Evolutionary conservation across 805 yeast species (phyloP).

Genomic region (Ogataea parapolymorpha): DNA sequence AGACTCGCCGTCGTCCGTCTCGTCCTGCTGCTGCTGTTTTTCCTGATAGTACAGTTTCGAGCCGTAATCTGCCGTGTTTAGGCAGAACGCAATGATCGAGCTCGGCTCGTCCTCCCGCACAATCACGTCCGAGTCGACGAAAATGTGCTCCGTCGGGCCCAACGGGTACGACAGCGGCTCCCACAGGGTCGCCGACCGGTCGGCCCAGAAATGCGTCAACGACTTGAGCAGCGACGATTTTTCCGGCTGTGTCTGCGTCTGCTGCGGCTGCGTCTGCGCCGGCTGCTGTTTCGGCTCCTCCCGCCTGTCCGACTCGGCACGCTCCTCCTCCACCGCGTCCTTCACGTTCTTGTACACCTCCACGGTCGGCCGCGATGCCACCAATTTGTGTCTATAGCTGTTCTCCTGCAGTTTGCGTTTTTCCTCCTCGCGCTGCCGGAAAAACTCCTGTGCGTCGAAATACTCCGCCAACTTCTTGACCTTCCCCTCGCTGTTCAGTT

Average conservation of each 20-base stretch:
- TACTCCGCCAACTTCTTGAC: constrained; percentile 66
- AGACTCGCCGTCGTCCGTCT: constrained; percentile 11
- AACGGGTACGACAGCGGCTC: constrained; percentile 86
- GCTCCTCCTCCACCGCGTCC: constrained; percentile 67
- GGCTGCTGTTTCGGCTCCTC: constrained; percentile 21
- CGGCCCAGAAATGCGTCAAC: constrained; percentile 93
- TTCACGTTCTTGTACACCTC: constrained; percentile 85
- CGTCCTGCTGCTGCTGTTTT: constrained; percentile 21
- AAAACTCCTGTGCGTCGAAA: constrained; percentile 81
- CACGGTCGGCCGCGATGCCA: constrained; percentile 79
- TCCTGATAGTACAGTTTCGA: constrained; percentile 37
- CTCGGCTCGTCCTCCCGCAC: constrained; percentile 97
- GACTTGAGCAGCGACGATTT: constrained; percentile 76
- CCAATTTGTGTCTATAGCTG: constrained; percentile 69
- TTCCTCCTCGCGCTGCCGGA: constrained; percentile 79
- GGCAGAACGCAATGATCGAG: constrained; percentile 88
- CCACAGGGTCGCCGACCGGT: constrained; percentile 93
- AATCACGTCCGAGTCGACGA: constrained; percentile 89
- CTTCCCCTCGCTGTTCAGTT: constrained; percentile 32
- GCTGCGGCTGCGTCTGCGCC: too few species aligned
- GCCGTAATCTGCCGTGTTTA: constrained; percentile 79
- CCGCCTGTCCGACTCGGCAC: constrained; percentile 1
- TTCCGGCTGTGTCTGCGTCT: constrained; percentile 41
- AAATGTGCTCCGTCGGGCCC: constrained; percentile 77
- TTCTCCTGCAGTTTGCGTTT: constrained; percentile 55